Evolutionary conservation across 345 rosid genomes (phyloP).

Genomic region (Linum tenue): DNA sequence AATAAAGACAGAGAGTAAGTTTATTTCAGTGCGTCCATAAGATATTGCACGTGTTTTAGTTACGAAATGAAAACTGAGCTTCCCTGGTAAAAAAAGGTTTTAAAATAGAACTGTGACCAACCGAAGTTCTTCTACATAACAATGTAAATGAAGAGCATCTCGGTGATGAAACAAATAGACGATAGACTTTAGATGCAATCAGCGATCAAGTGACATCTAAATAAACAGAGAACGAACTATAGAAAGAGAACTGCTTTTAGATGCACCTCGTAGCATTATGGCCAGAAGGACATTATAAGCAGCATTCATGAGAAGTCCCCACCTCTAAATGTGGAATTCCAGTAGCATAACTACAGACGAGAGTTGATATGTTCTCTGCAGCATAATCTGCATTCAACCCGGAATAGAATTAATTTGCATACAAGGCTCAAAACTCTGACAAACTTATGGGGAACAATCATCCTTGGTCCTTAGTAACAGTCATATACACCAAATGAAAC

Average conservation of each 20-base stretch:
- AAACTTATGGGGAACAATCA: constrained; percentile 5
- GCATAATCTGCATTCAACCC: constrained; percentile 40
- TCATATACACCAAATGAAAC: neutral
- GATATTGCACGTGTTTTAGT: neutral
- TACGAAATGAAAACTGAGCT: neutral
- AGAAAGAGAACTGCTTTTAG: constrained; percentile 16
- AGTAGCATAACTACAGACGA: constrained; percentile 48
- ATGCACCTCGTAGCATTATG: constrained; percentile 19
- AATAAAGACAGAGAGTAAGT: neutral
- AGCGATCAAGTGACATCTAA: constrained; percentile 1
- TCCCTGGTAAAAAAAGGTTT: neutral
- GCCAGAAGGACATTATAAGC: constrained; percentile 33
- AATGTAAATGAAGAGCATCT: no score
- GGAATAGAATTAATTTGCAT: neutral
- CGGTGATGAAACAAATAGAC: neutral
- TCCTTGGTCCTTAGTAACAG: neutral
- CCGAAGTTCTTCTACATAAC: neutral
- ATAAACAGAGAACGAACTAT: neutral
- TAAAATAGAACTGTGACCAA: neutral
- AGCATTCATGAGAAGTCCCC: constrained; percentile 49
- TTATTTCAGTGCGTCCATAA: neutral
- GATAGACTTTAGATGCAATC: neutral
- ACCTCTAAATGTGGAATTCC: constrained; percentile 58
- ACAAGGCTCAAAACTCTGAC: neutral
- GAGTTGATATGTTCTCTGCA: constrained; percentile 37